Evolutionary conservation across 305 asterid species (phyloP).

Genomic region (Fraxinus greggii): DNA sequence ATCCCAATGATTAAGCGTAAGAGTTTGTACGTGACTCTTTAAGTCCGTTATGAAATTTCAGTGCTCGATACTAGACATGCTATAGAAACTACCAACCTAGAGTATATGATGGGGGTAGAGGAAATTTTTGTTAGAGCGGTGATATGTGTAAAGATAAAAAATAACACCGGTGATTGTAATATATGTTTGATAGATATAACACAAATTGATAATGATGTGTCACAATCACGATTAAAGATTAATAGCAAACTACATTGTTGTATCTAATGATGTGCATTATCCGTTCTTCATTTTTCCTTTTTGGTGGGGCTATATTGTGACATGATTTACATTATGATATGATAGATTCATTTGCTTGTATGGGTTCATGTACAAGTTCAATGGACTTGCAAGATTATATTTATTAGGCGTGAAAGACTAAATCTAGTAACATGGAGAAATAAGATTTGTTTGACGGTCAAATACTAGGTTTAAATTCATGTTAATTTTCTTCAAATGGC

Average conservation of each 20-base stretch:
- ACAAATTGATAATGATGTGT: neutral
- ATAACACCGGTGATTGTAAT: neutral
- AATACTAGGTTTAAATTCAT: neutral
- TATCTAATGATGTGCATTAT: neutral
- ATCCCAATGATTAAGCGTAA: neutral
- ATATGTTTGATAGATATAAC: neutral
- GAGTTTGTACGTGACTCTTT: neutral
- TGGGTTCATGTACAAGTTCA: neutral
- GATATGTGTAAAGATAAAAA: too few species aligned
- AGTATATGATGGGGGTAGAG: neutral
- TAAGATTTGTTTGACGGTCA: neutral
- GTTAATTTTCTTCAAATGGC: neutral
- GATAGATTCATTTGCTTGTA: neutral
- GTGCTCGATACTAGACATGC: neutral
- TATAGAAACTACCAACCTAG: neutral
- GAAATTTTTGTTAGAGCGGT: neutral
- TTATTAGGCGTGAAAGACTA: neutral
- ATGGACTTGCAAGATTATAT: neutral
- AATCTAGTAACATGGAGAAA: neutral
- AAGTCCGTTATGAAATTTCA: neutral
- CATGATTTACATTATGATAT: neutral
- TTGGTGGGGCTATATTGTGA: neutral
- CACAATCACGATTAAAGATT: neutral
- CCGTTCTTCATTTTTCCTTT: neutral
- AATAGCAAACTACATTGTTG: neutral